Conservation (phyloP, 139 green algal species). For the Desmodesmus armatus region DNA sequence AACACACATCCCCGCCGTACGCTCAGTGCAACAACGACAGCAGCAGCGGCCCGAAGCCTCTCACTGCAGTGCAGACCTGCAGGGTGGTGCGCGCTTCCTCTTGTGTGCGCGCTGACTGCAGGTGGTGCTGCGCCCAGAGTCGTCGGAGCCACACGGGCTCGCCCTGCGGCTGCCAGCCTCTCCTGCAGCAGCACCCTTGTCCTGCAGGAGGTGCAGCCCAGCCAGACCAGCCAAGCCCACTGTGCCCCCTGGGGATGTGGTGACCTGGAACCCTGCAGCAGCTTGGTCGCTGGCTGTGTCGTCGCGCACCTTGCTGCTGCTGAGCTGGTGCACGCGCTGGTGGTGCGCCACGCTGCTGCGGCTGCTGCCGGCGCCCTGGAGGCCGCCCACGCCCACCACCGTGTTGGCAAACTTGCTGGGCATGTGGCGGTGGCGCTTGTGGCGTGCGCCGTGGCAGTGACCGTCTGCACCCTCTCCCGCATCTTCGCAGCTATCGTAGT, state of each 20-base stretch:
- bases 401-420: conserved; percentile 40
- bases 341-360: neutral
- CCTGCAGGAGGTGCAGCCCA: neutral
- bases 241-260: neutral
- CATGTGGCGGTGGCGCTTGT: conserved; percentile 28
- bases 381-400: neutral
- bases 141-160: conserved; percentile 22
- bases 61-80: conserved; percentile 35
- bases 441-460: neutral
- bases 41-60: neutral
- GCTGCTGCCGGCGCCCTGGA: neutral
- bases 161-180: too few species aligned
- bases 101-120: conserved; percentile 44
- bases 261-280: neutral
- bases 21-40: neutral
- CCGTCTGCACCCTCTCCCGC: neutral
- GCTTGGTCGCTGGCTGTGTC: conserved; percentile 26
- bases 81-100: conserved; percentile 19
- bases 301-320: neutral
- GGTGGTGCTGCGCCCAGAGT: conserved; percentile 40
- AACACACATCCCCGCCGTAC: neutral
- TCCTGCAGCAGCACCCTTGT: neutral
- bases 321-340: neutral
- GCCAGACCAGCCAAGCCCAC: neutral
- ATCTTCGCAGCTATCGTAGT: neutral